A percentile compares a stretch with the other conserved stretches of the same genome.
Evolutionary conservation across 352 stramenopile genomes (phyloP).

Genomic region (Phytophthora sp.): DNA sequence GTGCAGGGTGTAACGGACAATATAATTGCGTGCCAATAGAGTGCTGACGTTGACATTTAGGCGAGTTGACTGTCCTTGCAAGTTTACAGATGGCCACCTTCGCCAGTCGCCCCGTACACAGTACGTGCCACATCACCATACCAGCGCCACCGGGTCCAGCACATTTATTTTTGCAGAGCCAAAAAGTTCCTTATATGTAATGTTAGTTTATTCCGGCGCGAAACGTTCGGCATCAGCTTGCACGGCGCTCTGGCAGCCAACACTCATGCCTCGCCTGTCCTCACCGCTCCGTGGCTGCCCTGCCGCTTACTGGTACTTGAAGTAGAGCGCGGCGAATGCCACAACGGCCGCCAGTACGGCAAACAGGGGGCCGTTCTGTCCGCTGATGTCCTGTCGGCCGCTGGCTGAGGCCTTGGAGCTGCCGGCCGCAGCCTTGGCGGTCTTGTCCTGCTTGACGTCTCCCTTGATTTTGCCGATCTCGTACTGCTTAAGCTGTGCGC

Average conservation of each 20-base stretch:
- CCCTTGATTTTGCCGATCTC: slow-evolving; percentile 91
- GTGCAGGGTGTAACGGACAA: slow-evolving; percentile 7
- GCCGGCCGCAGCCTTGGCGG: slow-evolving; percentile 12
- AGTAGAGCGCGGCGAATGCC: slow-evolving; percentile 62
- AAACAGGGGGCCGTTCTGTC: slow-evolving; percentile 61
- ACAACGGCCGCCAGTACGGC: slow-evolving; percentile 57
- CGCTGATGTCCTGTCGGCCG: slow-evolving; percentile 66
- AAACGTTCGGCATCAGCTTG: slow-evolving; percentile 2
- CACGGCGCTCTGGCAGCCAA: slow-evolving; percentile 19
- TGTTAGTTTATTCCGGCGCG: slow-evolving; percentile 35
- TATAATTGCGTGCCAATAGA: slow-evolving; percentile 29
- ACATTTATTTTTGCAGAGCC: slow-evolving; percentile 15
- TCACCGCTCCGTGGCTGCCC: background rate
- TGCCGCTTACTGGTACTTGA: slow-evolving; percentile 53
- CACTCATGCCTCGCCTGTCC: slow-evolving; percentile 6
- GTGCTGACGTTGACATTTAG: background rate
- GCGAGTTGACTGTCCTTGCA: too few relatives aligned
- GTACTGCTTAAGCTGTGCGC: slow-evolving; percentile 93
- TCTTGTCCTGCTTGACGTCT: slow-evolving; percentile 57
- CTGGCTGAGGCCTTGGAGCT: slow-evolving; percentile 35
- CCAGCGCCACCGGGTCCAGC: too few relatives aligned
- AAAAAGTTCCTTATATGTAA: slow-evolving; percentile 46
- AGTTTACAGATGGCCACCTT: slow-evolving; percentile 17
- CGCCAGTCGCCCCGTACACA: slow-evolving; percentile 3
- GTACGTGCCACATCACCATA: background rate